These are phyloP conservation scores for Massariosphaeria phaeospora DNA, from an alignment of 495 filamentous ascomycete species.

Conservation along the genomic window DNA sequence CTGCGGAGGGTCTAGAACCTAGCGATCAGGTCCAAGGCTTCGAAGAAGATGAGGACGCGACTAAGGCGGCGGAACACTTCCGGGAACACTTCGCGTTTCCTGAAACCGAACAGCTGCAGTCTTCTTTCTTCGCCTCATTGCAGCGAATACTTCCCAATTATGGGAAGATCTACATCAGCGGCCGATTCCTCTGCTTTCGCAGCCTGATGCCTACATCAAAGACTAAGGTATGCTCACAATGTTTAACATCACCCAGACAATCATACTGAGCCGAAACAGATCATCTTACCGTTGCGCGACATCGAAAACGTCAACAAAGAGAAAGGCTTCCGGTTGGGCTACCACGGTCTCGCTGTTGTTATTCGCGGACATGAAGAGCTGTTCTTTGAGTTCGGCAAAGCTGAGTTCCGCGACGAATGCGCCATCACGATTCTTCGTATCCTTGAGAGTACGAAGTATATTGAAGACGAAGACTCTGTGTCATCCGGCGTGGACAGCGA, in stretches of 20 bases:
- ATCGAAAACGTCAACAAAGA: slow-evolving; percentile 93
- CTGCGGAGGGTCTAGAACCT: slow-evolving; percentile 61
- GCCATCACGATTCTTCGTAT: slow-evolving; percentile 70
- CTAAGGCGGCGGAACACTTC: slow-evolving; percentile 62
- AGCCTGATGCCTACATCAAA: slow-evolving; percentile 84
- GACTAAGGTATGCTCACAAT: slow-evolving; percentile 55
- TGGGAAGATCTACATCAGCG: slow-evolving; percentile 93
- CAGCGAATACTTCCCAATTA: slow-evolving; percentile 88
- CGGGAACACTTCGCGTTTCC: slow-evolving; percentile 85
- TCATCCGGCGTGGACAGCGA: slow-evolving; percentile 64
- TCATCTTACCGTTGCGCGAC: slow-evolving; percentile 86
- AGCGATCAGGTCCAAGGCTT: slow-evolving; percentile 59
- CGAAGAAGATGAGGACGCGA: slow-evolving; percentile 57
- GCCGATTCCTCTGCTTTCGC: slow-evolving; percentile 87
- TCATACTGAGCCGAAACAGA: slow-evolving; percentile 12
- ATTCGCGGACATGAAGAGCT: slow-evolving; percentile 93
- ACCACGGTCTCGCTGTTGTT: slow-evolving; percentile 84
- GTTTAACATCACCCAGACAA: neutral
- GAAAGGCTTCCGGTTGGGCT: slow-evolving; percentile 89
- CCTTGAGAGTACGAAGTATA: slow-evolving; percentile 65
- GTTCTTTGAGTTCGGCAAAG: slow-evolving; percentile 85
- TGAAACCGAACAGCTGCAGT: slow-evolving; percentile 75
- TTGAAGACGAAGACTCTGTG: slow-evolving; percentile 66
- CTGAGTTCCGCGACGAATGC: slow-evolving; percentile 82
- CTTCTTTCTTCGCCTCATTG: slow-evolving; percentile 83